Percentiles rank a stretch among this genome's conserved stretches.
phyloP scores from a whole-genome alignment of 1,139 yeast species.

The Blastobotrys elegans region DNA sequence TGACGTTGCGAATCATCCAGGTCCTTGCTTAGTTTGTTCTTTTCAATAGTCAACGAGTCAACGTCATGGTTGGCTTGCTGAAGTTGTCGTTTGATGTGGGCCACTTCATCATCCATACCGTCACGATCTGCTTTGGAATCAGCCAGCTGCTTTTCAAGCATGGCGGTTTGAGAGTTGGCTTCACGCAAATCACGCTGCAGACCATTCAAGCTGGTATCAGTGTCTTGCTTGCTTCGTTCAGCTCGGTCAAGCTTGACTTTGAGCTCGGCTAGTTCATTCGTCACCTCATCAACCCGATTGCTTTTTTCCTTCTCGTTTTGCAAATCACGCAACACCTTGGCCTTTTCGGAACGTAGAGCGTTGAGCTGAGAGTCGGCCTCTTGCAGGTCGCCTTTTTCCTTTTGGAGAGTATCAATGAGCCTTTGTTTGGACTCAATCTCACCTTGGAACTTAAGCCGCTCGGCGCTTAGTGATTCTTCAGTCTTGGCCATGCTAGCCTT shows the following conservation, averaged over 20 bases:
- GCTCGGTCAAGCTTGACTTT: conserved; percentile 38
- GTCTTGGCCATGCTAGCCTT: conserved; percentile 25
- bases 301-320: conserved; percentile 23
- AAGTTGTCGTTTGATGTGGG: conserved; percentile 22
- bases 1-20: conserved; percentile 23
- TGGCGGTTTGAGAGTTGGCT: conserved; percentile 20
- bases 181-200: conserved; percentile 23
- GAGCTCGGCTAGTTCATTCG: conserved; percentile 33
- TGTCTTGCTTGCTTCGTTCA: conserved; percentile 24
- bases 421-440: conserved; percentile 27
- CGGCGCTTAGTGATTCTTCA: conserved; percentile 25
- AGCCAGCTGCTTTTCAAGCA: conserved; percentile 27
- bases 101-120: conserved; percentile 27
- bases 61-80: conserved; percentile 22
- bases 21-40: conserved; percentile 27
- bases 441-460: conserved; percentile 21
- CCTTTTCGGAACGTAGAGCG: conserved; percentile 21
- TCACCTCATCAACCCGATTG: conserved; percentile 20
- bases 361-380: conserved; percentile 18
- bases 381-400: conserved; percentile 20
- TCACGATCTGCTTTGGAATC: conserved; percentile 41
- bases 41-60: conserved; percentile 24
- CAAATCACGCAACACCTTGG: conserved; percentile 22
- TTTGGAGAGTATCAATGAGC: conserved; percentile 23
- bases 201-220: conserved; percentile 18